Percentiles rank a stretch among this genome's conserved stretches.
Conservation (phyloP, 306 rosid genomes). For the Lupinus albus region DNA sequence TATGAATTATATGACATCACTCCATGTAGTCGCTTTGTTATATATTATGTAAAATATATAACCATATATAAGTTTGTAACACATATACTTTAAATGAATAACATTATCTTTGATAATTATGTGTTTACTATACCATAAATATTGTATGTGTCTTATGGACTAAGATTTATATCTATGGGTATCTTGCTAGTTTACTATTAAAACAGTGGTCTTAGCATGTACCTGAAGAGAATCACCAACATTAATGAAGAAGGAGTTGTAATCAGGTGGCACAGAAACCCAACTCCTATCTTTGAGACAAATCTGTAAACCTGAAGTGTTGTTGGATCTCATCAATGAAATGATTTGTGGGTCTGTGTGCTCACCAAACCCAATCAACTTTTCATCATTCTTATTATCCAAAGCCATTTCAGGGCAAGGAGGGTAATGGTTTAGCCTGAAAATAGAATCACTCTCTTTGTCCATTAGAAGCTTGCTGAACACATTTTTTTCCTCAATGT, state of each 20-base stretch:
- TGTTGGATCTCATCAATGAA: constrained; percentile 68
- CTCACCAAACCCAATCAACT: constrained; percentile 75
- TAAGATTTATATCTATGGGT: too few relatives aligned
- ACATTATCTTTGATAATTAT: too few relatives aligned
- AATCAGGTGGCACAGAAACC: constrained; percentile 87
- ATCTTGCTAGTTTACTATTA: neutral
- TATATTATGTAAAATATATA: too few relatives aligned
- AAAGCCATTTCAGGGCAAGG: constrained; percentile 58
- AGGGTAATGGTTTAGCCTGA: constrained; percentile 84
- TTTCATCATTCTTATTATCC: constrained; percentile 32
- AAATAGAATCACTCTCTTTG: constrained; percentile 69
- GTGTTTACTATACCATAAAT: too few relatives aligned
- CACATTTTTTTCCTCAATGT: constrained; percentile 56
- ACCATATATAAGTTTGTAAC: too few relatives aligned
- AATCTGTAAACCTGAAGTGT: constrained; percentile 73
- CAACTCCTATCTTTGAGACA: constrained; percentile 64
- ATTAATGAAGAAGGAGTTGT: constrained; percentile 70
- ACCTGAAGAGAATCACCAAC: constrained; percentile 92
- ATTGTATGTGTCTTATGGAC: too few relatives aligned
- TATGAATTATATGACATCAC: too few relatives aligned
- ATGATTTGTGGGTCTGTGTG: constrained; percentile 92
- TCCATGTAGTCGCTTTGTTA: too few relatives aligned
- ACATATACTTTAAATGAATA: too few relatives aligned
- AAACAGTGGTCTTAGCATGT: neutral
- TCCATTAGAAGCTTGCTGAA: constrained; percentile 71